Base-by-base conservation (phyloP, 805 yeast genomes). In the Cyberlindnera nakhonratchasimensis region DNA sequence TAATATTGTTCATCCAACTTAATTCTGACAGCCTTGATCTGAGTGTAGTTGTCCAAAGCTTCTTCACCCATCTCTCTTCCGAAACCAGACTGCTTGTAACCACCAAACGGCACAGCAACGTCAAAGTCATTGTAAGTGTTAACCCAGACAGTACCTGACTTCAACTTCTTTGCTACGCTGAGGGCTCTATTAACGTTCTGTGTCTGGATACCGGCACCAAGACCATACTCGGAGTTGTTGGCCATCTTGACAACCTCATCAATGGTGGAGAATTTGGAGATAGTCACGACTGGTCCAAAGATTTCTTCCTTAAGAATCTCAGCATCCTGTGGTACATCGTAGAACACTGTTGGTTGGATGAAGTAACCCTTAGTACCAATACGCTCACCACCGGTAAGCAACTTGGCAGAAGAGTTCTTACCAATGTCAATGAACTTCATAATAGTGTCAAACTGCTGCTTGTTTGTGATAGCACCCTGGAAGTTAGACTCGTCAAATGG, bases 41-140 rank as follows among this genome's bases (percentile, higher is more conserved):
- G 88, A 45, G 84, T 77, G 73, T 83, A 84, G 70, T 79, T 78
- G 52, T 81, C 87, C 52, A 82, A 74, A 39, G 84, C 88, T 61
- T 83, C 89, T 35, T 66, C 65, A 66, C 93, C 93, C 90, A 84
- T 81, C 71, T 84, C 93, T 72, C 87, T 80, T 64, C 93, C 93
- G 63, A 82, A 75, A 65, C 91, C 91, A 48, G 86, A 79, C 68
- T 81, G 82, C 60, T 81, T 80, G 71, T 68, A 82, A 60, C 91
- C 91, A 64, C 91, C 91, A 59, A 84, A 84, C 67, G 91, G 90
- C 62, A 82, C 84, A 62, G 73, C 69, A 40, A 74, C 77, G 61
- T 83, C 79, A 76, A 83, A 82, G 62, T 82, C 88, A 59, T 83
- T 83, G 68, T 82, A 83, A 45, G 89, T 82, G 73, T 84, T 84